Conservation (phyloP, 106 monocot species). For the Chionographis japonica region DNA sequence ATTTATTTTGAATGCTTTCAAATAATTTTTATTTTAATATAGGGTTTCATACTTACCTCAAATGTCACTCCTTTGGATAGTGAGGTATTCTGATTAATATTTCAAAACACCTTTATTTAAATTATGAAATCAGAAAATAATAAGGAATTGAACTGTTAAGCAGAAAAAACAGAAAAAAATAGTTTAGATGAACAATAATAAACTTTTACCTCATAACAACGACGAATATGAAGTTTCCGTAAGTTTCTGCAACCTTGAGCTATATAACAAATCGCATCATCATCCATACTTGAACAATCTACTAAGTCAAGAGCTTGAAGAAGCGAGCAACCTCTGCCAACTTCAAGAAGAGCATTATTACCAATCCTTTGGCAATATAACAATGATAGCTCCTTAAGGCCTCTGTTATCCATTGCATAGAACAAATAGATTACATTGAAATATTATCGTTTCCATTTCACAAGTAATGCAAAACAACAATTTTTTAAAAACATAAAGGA, state of each 20-base stretch:
- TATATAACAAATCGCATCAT: conserved; percentile 68
- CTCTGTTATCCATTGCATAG: conserved; percentile 26
- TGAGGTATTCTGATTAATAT: too few relatives aligned
- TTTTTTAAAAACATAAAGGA: too few relatives aligned
- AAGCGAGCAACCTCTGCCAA: conserved; percentile 77
- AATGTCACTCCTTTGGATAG: too few relatives aligned
- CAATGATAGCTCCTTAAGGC: conserved; percentile 63
- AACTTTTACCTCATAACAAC: conserved; percentile 81
- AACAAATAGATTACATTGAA: not conserved
- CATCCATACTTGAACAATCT: conserved; percentile 73
- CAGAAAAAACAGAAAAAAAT: not conserved
- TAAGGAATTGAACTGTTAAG: not conserved
- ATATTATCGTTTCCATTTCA: not conserved
- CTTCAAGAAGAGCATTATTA: conserved; percentile 68
- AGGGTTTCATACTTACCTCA: too few relatives aligned
- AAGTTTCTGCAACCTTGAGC: conserved; percentile 81
- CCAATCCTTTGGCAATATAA: conserved; percentile 87
- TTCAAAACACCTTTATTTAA: too few relatives aligned
- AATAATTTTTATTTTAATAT: too few relatives aligned
- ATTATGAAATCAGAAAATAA: not conserved
- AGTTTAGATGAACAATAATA: not conserved
- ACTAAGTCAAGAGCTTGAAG: conserved; percentile 79
- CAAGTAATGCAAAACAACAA: too few relatives aligned
- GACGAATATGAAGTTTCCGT: conserved; percentile 81
- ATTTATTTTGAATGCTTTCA: too few relatives aligned